These are phyloP conservation scores for Aethionema arabicum DNA, from an alignment of 345 rosid species.

Conservation along the genomic window DNA sequence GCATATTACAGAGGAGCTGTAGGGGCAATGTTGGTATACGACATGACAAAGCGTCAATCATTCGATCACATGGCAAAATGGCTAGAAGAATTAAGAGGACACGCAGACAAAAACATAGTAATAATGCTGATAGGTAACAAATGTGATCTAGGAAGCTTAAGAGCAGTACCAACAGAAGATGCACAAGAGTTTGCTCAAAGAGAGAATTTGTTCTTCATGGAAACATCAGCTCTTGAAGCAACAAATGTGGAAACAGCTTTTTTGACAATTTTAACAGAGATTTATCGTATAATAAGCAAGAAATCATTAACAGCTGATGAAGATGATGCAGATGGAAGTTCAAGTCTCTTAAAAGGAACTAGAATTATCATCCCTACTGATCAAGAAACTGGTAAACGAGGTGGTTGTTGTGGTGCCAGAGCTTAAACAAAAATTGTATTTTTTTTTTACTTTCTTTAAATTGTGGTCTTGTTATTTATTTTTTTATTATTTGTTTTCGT, in stretches of 20 bases:
- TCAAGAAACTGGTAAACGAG: constrained; percentile 42
- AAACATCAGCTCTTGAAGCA: constrained; percentile 80
- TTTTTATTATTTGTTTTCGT: background rate
- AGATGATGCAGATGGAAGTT: constrained; percentile 41
- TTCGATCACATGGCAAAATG: constrained; percentile 83
- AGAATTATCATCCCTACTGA: constrained; percentile 61
- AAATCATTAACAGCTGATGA: constrained; percentile 59
- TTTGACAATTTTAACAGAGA: constrained; percentile 65
- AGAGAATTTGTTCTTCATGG: constrained; percentile 84
- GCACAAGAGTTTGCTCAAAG: constrained; percentile 85
- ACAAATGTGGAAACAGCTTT: constrained; percentile 82
- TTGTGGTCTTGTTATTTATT: background rate
- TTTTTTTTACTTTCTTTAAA: background rate
- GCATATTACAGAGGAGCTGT: constrained; percentile 84
- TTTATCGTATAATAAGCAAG: constrained; percentile 71
- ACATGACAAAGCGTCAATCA: constrained; percentile 87
- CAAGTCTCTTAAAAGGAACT: constrained; percentile 68
- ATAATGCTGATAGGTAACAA: constrained; percentile 84
- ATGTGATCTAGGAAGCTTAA: constrained; percentile 65
- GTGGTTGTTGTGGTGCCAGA: constrained; percentile 57
- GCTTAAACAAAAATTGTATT: constrained; percentile 15
- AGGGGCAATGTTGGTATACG: constrained; percentile 81
- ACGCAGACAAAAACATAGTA: constrained; percentile 78
- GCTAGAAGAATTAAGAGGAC: constrained; percentile 81
- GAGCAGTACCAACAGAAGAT: constrained; percentile 79